A percentile compares a stretch with the other conserved stretches of the same genome.
These are phyloP conservation scores for Fusarium nurragi DNA, from an alignment of 2,329 filamentous ascomycete genomes.

Conservation along the genomic window DNA sequence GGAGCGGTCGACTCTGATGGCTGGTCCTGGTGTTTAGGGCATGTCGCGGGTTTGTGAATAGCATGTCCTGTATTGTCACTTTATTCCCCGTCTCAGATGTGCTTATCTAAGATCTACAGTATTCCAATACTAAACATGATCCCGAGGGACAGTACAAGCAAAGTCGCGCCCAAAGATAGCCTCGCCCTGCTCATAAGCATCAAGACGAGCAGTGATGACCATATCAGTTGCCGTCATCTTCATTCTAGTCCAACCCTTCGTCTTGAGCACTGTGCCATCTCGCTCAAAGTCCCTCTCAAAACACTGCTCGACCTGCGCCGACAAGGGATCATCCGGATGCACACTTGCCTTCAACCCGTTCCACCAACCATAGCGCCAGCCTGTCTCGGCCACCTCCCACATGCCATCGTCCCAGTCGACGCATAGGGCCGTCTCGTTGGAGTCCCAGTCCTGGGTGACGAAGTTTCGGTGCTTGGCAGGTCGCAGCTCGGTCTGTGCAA, in stretches of 20 bases:
- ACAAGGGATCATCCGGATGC: background rate
- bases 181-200: background rate
- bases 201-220: background rate
- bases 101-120: too few relatives aligned
- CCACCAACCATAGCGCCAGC: background rate
- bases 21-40: background rate
- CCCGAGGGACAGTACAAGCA: background rate
- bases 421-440: background rate
- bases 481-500: background rate
- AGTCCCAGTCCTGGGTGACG: background rate
- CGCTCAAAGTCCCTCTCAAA: background rate
- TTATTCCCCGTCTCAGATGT: too few relatives aligned
- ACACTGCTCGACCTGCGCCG: background rate
- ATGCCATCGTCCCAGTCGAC: conserved; percentile 1
- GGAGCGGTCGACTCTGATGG: conserved; percentile 7
- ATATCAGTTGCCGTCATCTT: background rate
- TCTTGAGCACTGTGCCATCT: background rate
- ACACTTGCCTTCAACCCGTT: background rate
- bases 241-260: background rate
- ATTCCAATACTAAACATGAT: background rate
- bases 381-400: conserved; percentile 4
- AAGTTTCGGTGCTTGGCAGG: background rate
- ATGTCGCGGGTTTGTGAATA: too few relatives aligned
- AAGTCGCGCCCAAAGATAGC: background rate
- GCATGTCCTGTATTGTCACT: too few relatives aligned